Base-by-base conservation (phyloP, 2,329 filamentous ascomycete species). In the Epichloe aotearoae region DNA sequence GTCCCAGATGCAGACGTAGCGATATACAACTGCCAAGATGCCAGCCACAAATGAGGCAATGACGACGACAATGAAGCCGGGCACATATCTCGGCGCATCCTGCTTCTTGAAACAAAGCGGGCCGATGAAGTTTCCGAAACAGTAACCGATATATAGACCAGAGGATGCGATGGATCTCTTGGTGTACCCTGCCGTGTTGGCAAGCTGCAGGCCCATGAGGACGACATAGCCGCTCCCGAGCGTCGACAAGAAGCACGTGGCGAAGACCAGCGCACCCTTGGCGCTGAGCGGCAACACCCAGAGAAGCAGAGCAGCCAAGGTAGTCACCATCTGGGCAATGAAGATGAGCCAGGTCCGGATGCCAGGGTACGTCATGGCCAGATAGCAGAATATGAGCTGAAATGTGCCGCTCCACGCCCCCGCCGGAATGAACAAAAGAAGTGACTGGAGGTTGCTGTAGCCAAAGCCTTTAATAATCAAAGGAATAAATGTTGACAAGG, bases 351-450 rank as follows among this genome's bases (percentile, higher is more conserved):
- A 48, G 46, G 38, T 36, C 38, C 46, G 38, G 23, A 48, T 36
- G 38, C 38, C 38, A 17, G 38, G 46, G 12, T 15, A 15, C 19
- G 7, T 42, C 46, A 48, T 48, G 38, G 46, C 46, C 19, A 41
- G 26, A 26, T 48, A 48, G 46, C 38, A 23, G 17, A 36, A 41
- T 38, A 47, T 10, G 19, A 47, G 34, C 45, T 38, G 38, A 5
- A n/a, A 38, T 5, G 34, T 39, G 36, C 45, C 45, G 34, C 45
- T 33, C 45, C 45, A 47, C 19, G 20, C 19, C 33, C 75, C 75
- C 47, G 69, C 65, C 0, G 75, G 75, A n/a, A 78, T 76, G 0
- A 73, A 74, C 7, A 74, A 63, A 0, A 70, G 69, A 0, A 73
- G 74, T 0, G 75, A 75, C 10, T 64, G 8, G 23, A 66, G 57